These are phyloP conservation scores for Pichia manshurica DNA, from an alignment of 805 yeast genomes.

Conservation along the genomic window DNA sequence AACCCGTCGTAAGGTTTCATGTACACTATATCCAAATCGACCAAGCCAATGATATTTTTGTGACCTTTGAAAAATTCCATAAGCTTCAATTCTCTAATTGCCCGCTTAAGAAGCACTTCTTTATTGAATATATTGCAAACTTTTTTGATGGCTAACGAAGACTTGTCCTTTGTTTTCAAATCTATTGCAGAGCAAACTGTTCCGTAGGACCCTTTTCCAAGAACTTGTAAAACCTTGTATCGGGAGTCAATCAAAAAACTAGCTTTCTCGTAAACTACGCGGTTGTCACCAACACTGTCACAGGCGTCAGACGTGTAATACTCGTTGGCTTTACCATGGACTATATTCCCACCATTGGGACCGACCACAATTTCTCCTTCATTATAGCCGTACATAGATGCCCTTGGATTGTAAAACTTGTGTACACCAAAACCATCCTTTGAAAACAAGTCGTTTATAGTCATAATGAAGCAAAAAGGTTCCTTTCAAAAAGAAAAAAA, in stretches of 20 bases:
- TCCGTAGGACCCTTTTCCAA: constrained; percentile 87
- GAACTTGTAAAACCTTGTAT: constrained; percentile 49
- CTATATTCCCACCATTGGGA: too few species aligned
- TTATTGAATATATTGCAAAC: constrained; percentile 63
- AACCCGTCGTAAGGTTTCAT: constrained; percentile 73
- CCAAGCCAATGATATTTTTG: constrained; percentile 65
- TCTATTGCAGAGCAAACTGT: constrained; percentile 74
- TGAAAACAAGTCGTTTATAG: constrained; percentile 2
- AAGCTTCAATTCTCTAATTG: constrained; percentile 74
- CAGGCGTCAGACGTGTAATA: background rate
- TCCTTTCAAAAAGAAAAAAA: too few species aligned
- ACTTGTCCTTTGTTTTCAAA: constrained; percentile 32
- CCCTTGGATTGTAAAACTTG: constrained; percentile 2
- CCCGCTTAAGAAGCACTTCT: constrained; percentile 67
- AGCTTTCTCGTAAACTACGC: constrained; percentile 42
- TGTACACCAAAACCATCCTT: constrained; percentile 5
- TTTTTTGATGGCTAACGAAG: constrained; percentile 69
- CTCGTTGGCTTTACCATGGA: background rate
- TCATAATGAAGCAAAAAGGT: constrained; percentile 3
- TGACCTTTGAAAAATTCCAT: constrained; percentile 85
- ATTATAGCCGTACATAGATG: background rate
- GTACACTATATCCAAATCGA: constrained; percentile 68
- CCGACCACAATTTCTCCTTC: background rate
- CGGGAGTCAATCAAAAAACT: constrained; percentile 59
- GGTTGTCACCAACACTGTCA: constrained; percentile 4